These are phyloP conservation scores for Pleurotus tuoliensis DNA, from an alignment of 768 basidiomycete genomes.

Conservation along the genomic window DNA sequence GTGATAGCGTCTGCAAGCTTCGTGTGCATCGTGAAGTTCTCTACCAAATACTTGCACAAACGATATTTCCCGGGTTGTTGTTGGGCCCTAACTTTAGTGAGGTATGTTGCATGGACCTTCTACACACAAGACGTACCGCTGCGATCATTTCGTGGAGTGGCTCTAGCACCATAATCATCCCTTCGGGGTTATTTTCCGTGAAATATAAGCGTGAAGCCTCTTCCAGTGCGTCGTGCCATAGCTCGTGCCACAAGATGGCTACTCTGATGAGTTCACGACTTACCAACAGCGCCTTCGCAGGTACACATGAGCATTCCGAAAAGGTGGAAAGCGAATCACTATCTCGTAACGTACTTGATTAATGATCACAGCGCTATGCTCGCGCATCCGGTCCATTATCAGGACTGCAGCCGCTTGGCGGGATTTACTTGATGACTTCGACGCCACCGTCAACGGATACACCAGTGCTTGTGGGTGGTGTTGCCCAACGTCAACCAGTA, in stretches of 20 bases:
- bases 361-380: conserved; percentile 85
- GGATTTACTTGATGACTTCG: conserved; percentile 84
- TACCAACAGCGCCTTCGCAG: conserved; percentile 70
- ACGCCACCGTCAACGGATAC: conserved; percentile 93
- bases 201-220: conserved; percentile 96
- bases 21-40: conserved; percentile 88
- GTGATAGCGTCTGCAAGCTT: conserved; percentile 84
- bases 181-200: conserved; percentile 94
- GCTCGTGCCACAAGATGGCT: conserved; percentile 97
- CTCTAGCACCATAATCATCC: conserved; percentile 91
- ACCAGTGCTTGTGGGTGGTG: conserved; percentile 97
- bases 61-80: conserved; percentile 90
- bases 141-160: conserved; percentile 93
- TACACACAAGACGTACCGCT: conserved; percentile 42
- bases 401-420: conserved; percentile 77
- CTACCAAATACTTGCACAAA: conserved; percentile 93
- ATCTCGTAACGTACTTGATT: conserved; percentile 54
- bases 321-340: not conserved
- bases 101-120: conserved; percentile 1
- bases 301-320: conserved; percentile 5
- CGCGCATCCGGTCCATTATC: conserved; percentile 92
- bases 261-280: conserved; percentile 96
- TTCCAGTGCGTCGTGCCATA: conserved; percentile 98
- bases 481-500: conserved; percentile 90
- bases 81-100: conserved; percentile 63